A percentile compares a stretch with the other conserved stretches of the same genome.
phyloP scores from a whole-genome alignment of 208 protist genomes.

The Sergeia podlipaevii region DNA sequence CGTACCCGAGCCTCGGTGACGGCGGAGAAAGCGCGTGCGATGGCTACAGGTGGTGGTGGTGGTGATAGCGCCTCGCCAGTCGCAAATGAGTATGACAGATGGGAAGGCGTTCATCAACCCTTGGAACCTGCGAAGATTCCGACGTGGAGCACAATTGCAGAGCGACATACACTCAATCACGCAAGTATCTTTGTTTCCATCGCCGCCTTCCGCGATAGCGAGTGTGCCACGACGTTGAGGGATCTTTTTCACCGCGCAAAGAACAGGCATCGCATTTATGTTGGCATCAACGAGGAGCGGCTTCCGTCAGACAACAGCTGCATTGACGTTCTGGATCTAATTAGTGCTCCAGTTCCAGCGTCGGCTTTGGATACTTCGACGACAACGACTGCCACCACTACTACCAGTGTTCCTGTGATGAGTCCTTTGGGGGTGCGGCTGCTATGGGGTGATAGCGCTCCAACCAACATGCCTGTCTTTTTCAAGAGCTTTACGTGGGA shows the following conservation, averaged over 20 bases:
- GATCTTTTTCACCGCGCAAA: conserved; percentile 53
- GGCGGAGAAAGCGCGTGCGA: too few relatives aligned
- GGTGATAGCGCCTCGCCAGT: too few relatives aligned
- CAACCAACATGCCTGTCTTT: background rate
- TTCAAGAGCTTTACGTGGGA: conserved; percentile 15
- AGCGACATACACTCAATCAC: conserved; percentile 24
- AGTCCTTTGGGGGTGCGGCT: background rate
- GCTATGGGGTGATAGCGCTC: background rate
- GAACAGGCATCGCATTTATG: conserved; percentile 55
- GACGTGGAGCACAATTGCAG: conserved; percentile 13
- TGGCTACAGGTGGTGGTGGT: too few relatives aligned
- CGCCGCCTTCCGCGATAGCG: conserved; percentile 78
- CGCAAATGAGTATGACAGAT: too few relatives aligned
- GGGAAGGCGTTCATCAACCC: conserved; percentile 17
- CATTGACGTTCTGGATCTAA: conserved; percentile 7
- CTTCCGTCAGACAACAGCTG: conserved; percentile 26
- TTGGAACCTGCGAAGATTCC: conserved; percentile 19
- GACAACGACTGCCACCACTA: too few relatives aligned
- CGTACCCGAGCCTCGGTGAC: background rate
- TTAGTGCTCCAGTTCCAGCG: too few relatives aligned
- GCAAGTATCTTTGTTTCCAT: conserved; percentile 90
- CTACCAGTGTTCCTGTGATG: too few relatives aligned
- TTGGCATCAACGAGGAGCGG: conserved; percentile 84
- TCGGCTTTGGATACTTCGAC: too few relatives aligned
- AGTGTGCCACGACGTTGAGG: conserved; percentile 84